Base-by-base conservation (phyloP, 2,329 filamentous ascomycete genomes). In the Fusarium penzigii region DNA sequence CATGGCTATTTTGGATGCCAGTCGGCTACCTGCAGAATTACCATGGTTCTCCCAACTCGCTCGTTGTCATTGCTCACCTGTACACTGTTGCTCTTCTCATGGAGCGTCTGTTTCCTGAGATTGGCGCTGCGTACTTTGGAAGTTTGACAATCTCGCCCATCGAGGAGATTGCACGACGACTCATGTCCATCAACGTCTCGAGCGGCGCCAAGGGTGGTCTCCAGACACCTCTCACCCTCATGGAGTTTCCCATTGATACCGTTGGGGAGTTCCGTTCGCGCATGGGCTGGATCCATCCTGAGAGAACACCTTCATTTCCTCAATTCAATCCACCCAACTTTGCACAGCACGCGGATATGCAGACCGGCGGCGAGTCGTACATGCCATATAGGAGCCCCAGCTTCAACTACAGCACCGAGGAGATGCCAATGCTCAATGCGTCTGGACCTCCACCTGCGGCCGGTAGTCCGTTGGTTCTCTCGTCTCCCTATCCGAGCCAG, bases 1-100 rank as follows among this genome's bases (percentile, higher is more conserved):
- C 90, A 62, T 97, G 93, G 92, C 83, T 97, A 14, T 96, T 97
- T 74, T 97, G 93, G 92, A 84, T 96, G 49, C 94, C 94, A 1
- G 86, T 96, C 34, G 85, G 86, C 60, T 88, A 92, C 63, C 80
- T 97, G 25, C 88, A 93, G 68, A 85, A 86, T 58, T 88, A 87
- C 43, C 85, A 87, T 46, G 84, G 84, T 36, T 91, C 93, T 59
- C 82, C 89, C 20, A 89, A 84, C 53, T 88, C 91, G 1, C 79
- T 97, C 60, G 80, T 96, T 47, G 86, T 95, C 56, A 86, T 97
- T 49, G 89, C 92, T 11, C 90, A 97, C 68, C 91, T 96, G 70
- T 97, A 96, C 74, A 92, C 90, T 1, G 85, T 92, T 16, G 92
- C 91, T 4, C 79, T 97, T 53, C 84, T 91, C 39, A 83, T 97